Conservation (phyloP, 805 yeast genomes). For the Pichia phayaonensis region DNA sequence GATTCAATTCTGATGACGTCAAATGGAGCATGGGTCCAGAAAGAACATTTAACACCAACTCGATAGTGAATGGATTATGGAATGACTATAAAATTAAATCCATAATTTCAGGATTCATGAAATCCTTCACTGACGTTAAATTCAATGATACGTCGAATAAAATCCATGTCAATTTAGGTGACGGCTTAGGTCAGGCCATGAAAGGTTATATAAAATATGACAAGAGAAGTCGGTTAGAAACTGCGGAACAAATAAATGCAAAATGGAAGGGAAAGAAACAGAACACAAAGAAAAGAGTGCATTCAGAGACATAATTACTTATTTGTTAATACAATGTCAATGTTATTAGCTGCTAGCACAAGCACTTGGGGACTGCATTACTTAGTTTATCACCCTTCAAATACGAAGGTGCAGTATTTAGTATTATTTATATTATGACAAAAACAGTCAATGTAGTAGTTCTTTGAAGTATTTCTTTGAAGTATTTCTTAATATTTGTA, state of each 20-base stretch:
- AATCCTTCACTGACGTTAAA: constrained; percentile 31
- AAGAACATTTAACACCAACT: constrained; percentile 35
- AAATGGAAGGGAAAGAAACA: constrained; percentile 45
- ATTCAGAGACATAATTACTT: background rate
- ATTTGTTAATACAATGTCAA: too few relatives aligned
- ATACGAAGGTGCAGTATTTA: too few relatives aligned
- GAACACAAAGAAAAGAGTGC: constrained; percentile 10
- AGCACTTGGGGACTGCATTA: too few relatives aligned
- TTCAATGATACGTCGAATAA: constrained; percentile 9
- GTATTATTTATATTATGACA: too few relatives aligned
- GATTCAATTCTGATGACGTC: constrained; percentile 46
- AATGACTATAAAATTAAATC: constrained; percentile 52
- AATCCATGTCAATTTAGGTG: constrained; percentile 48
- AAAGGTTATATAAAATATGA: constrained; percentile 49
- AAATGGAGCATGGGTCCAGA: constrained; percentile 48
- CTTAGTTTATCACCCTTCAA: too few relatives aligned
- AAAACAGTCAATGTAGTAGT: too few relatives aligned
- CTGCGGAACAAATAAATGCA: constrained; percentile 63
- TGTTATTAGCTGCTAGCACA: too few relatives aligned
- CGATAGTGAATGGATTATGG: constrained; percentile 41
- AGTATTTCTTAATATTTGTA: too few relatives aligned
- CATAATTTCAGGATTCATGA: constrained; percentile 44
- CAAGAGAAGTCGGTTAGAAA: constrained; percentile 50
- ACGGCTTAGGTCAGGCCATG: constrained; percentile 63
- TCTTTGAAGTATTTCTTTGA: too few relatives aligned